A percentile compares a stretch with the other conserved stretches of the same genome.
Conservation (phyloP, 176 grass and related monocot genomes). For the Lolium multiflorum region DNA sequence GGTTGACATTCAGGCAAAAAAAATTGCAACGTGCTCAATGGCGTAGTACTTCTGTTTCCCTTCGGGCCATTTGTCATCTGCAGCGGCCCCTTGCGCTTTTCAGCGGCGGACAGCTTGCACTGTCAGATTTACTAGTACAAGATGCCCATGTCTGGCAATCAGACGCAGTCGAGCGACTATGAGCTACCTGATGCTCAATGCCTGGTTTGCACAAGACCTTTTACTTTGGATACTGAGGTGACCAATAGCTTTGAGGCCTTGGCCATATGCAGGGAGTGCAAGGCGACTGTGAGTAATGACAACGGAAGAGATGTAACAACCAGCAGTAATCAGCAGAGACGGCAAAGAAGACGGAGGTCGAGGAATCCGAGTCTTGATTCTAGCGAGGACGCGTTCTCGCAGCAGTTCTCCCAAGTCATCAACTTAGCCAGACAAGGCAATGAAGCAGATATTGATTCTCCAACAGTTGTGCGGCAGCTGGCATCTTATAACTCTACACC, state of each 20-base stretch:
- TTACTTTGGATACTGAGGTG: slow-evolving; percentile 71
- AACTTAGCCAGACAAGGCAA: slow-evolving; percentile 71
- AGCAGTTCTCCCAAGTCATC: slow-evolving; percentile 68
- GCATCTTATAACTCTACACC: slow-evolving; percentile 54
- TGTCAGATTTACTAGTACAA: neutral
- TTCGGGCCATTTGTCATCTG: neutral
- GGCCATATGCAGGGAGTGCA: slow-evolving; percentile 54
- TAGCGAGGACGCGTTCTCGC: slow-evolving; percentile 58
- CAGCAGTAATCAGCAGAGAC: slow-evolving; percentile 36
- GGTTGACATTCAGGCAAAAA: neutral
- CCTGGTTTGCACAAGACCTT: slow-evolving; percentile 75
- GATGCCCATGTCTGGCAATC: slow-evolving; percentile 38
- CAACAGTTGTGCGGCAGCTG: slow-evolving; percentile 19
- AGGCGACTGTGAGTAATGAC: slow-evolving; percentile 50
- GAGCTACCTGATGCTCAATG: slow-evolving; percentile 55
- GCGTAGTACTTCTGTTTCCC: neutral
- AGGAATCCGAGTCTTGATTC: slow-evolving; percentile 47
- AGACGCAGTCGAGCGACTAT: neutral
- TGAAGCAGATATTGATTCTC: slow-evolving; percentile 51
- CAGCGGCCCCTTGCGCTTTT: neutral
- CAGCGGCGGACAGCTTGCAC: neutral
- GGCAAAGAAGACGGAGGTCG: slow-evolving; percentile 37
- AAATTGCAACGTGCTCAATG: too few relatives aligned
- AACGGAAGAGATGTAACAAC: slow-evolving; percentile 42
- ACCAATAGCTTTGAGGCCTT: slow-evolving; percentile 80